These are phyloP conservation scores for Aspergillus biplanus DNA, from an alignment of 495 filamentous ascomycete species.

Conservation along the genomic window DNA sequence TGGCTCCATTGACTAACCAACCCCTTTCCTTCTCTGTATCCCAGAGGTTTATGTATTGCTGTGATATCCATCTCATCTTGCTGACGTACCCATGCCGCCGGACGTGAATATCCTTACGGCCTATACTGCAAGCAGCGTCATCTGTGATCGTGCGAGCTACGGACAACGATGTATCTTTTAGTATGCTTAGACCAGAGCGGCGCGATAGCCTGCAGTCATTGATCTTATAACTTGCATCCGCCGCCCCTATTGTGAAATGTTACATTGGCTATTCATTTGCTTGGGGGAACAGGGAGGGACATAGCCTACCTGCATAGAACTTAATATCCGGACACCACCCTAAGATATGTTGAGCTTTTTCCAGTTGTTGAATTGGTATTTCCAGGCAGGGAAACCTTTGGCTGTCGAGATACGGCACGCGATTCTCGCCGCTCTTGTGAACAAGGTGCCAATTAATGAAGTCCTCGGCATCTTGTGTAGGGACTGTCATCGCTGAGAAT, in stretches of 20 bases:
- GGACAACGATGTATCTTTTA: conserved; percentile 2
- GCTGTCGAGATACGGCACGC: conserved; percentile 19
- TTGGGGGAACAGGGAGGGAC: not conserved
- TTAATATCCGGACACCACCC: conserved; percentile 24
- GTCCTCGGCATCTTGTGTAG: conserved; percentile 19
- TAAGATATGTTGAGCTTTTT: conserved; percentile 21
- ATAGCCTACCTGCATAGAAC: conserved; percentile 16
- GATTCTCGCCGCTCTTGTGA: conserved; percentile 23
- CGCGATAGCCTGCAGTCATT: conserved; percentile 11
- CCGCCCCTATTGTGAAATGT: conserved; percentile 7
- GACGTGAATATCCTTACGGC: conserved; percentile 15
- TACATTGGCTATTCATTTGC: not conserved
- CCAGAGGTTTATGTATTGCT: conserved; percentile 37
- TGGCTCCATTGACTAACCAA: conserved; percentile 44
- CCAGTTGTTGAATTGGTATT: conserved; percentile 14
- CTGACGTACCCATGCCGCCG: conserved; percentile 14
- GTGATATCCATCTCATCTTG: conserved; percentile 29
- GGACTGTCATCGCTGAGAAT: conserved; percentile 33
- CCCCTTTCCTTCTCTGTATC: conserved; percentile 38
- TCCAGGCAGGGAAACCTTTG: conserved; percentile 6
- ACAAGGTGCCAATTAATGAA: conserved; percentile 34
- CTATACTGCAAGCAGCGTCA: not conserved
- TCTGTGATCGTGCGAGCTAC: conserved; percentile 3
- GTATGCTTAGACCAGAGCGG: not conserved
- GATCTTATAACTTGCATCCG: conserved; percentile 12